Evolutionary conservation across 257 asterid genomes (phyloP).

Genomic region (Solanum medicagineum): DNA sequence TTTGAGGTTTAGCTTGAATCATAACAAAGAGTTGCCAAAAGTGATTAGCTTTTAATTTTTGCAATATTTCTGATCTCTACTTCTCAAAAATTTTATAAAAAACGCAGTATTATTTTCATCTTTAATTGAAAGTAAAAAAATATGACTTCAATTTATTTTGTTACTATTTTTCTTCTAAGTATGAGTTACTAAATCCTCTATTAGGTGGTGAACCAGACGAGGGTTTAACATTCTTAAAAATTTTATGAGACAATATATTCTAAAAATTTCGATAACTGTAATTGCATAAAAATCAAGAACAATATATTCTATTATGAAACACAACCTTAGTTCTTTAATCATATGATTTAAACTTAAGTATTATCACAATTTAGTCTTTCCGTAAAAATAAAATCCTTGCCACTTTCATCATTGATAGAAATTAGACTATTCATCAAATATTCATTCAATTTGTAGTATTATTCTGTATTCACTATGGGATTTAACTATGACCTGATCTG

Average conservation of each 20-base stretch:
- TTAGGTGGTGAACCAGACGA: no score
- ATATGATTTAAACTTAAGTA: neutral
- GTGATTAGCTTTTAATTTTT: no score
- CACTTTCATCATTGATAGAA: neutral
- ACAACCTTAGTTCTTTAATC: neutral
- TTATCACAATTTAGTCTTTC: neutral
- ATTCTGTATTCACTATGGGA: neutral
- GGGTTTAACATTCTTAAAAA: no score
- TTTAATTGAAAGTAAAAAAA: no score
- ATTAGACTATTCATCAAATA: neutral
- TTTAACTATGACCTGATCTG: neutral
- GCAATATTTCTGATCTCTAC: no score
- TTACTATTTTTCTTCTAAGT: no score
- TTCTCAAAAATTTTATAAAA: no score
- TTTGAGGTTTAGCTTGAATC: no score
- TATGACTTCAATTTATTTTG: no score
- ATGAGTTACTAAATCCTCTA: no score
- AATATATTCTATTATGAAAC: neutral
- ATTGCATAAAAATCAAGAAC: neutral
- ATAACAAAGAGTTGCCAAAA: no score
- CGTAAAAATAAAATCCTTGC: neutral
- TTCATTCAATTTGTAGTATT: neutral
- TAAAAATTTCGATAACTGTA: neutral
- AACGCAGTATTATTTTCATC: no score
- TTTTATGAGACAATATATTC: neutral